Evolutionary conservation across 1,139 yeast genomes (phyloP).

Genomic region (Meyerozyma athensensis): DNA sequence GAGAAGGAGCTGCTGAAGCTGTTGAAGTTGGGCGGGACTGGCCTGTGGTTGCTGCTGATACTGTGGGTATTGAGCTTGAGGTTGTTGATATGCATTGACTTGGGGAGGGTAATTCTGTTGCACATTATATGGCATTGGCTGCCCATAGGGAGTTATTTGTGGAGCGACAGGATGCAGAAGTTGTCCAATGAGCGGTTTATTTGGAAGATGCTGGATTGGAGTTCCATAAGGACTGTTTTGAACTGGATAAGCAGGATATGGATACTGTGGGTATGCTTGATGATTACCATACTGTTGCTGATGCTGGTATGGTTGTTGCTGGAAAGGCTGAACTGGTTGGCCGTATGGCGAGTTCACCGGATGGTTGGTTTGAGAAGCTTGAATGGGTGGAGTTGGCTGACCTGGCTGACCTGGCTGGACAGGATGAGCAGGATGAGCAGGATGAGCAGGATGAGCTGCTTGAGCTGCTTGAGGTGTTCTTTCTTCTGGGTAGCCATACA

Average conservation of each 20-base stretch:
- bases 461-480: neutral
- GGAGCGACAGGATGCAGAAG: conserved; percentile 2
- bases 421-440: too few species aligned
- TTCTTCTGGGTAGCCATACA: conserved; percentile 15
- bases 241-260: neutral
- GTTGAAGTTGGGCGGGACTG: conserved; percentile 21
- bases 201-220: neutral
- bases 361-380: too few species aligned
- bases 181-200: neutral
- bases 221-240: neutral
- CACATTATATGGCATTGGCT: neutral
- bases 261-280: conserved; percentile 4
- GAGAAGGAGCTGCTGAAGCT: conserved; percentile 26
- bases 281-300: conserved; percentile 8
- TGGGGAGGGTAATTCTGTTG: conserved; percentile 4
- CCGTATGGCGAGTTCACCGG: too few species aligned
- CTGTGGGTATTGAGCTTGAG: conserved; percentile 5
- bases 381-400: too few species aligned
- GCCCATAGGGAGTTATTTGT: neutral
- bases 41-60: conserved; percentile 9
- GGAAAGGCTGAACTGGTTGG: conserved; percentile 6
- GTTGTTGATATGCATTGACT: too few species aligned
- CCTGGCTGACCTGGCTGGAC: too few species aligned
- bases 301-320: conserved; percentile 5
- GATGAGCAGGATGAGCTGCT: neutral